Evolutionary conservation across 768 basidiomycete species (phyloP), one percentile per base, ranked within the genome.

Genomic region (Tylopilus cervinicoccineus): DNA sequence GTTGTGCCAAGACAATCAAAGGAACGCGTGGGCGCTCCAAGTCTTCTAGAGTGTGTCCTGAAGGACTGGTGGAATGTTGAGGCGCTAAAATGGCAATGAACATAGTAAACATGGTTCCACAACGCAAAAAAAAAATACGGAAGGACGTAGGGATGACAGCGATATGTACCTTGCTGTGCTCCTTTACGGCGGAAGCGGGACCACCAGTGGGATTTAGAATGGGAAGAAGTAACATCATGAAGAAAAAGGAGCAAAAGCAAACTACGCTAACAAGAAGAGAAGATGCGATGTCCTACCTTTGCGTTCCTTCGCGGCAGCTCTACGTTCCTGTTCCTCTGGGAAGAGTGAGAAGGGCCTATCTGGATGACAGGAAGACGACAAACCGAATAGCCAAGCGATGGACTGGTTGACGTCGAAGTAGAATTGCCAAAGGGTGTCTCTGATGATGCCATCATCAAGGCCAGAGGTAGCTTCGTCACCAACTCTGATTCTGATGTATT

Each of bases 321-420:
- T 77, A 52, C 80, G 76, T 23, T 80, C 78, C 54, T 84, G 78
- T 62, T 90, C 84, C 62, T 86, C 92, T 89, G 58, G 43, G 38
- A 20, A 43, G 39, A 20, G 11, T 52, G 36, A 43, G 43, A 47
- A 23, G 44, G 38, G 7, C 12, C 34, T 6, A 28, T 38, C 41
- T 23, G 28, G 24, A 20, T 34, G 13, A 23, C 19, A n/a, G 22
- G 24, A 7, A 27, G 33, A 13, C 4, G 36, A 72, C 84, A 54
- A 52, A 93, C 92, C 85, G 31, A 86, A 56, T 23, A 90, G 72
- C 80, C 83, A 90, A 27, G 79, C 71, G 10, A 95, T 69, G 16
- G 88, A 81, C 64, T 83, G 77, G 28, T 91, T 82, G 14, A 87
- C 76, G 60, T 95, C 84, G 58, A 95, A 97, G 66, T 88, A 88